Base-by-base conservation (phyloP, 2,329 filamentous ascomycete genomes). In the Hypoxylon sp. region DNA sequence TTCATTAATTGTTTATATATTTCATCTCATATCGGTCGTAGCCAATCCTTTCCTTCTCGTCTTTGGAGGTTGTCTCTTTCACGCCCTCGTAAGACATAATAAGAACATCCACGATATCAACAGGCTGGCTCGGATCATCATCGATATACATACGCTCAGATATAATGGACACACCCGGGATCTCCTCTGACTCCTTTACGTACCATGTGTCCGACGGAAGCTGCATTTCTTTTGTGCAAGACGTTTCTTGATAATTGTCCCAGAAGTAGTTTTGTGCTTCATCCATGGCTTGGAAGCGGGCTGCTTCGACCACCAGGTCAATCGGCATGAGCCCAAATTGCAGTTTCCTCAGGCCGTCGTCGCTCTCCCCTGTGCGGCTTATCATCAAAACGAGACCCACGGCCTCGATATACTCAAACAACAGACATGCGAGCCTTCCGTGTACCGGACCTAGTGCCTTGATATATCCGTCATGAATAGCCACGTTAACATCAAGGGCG, bases 31-130 rank as follows among this genome's bases (percentile, higher is more conserved):
- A n/a, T n/a, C n/a, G n/a, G n/a, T n/a, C n/a, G n/a, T n/a, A n/a
- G n/a, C n/a, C n/a, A n/a, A n/a, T n/a, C n/a, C n/a, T n/a, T n/a
- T n/a, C n/a, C n/a, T n/a, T n/a, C n/a, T n/a, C n/a, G n/a, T n/a
- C n/a, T n/a, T n/a, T n/a, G n/a, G n/a, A n/a, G n/a, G n/a, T n/a
- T n/a, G n/a, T n/a, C n/a, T n/a, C n/a, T n/a, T n/a, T n/a, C n/a
- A n/a, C n/a, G n/a, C n/a, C n/a, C n/a, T n/a, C n/a, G n/a, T n/a
- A n/a, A n/a, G n/a, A n/a, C n/a, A n/a, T n/a, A 15, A 69, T 60
- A 8, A 69, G 24, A 13, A 69, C 48, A 21, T 69, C 59, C 4
- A 69, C 37, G 21, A 69, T 37, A 37, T 66, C 67, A 35, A 66
- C 53, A 17, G 58, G 59, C 55, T 63, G 62, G 2, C 32, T 47